Evolutionary conservation across 2,329 filamentous ascomycete species (phyloP), one percentile per base, ranked within the genome.

Genomic region (Alternaria infectoria): DNA sequence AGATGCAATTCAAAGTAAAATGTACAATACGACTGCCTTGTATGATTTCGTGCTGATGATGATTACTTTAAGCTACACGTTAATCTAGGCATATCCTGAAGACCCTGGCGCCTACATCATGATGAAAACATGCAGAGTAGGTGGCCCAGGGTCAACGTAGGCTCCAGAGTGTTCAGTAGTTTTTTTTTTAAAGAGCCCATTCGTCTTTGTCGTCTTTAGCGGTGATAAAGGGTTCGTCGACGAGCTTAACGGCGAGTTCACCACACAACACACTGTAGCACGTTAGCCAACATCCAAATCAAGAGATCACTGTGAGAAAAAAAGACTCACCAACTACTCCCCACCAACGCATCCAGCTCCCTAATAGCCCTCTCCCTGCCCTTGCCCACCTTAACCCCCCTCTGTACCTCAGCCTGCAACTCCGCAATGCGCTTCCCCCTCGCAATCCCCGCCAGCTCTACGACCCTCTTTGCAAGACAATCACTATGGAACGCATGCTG

Each of bases 401-500:
- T 91, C 68, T 90, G 91, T 68, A 98, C 91, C 78, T 94, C 90
- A 57, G 88, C 86, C 83, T 98, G 94, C 69, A 97, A 83, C 80
- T 97, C 93, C 64, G 88, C 88, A 70, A 99, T 97, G 69, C 92
- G 86, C 78, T 90, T 90, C 15, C 90, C 89, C 80, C 91, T 92
- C 17, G 89, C 90, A 55, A 90, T 84, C 0, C 93, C 93, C 2
- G 91, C 90, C 68, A 93, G 90, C 78, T 95, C 92, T 57, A 97
- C 86, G 1, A 98, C 93, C 75, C 91, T 91, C 73, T 89, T 90
- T 0, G 93, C 95, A 52, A 99, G 82, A 78, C 96, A 99, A 77
- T 99, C 96, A 45, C 92, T 95, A 80, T 99, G 96, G 76, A 99
- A 99, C 4, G 94, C 92, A 81, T 99, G 96, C 83, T 99, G 96